Evolutionary conservation across 2,329 filamentous ascomycete genomes (phyloP).

Genomic region (Pestalotiopsis sp.): DNA sequence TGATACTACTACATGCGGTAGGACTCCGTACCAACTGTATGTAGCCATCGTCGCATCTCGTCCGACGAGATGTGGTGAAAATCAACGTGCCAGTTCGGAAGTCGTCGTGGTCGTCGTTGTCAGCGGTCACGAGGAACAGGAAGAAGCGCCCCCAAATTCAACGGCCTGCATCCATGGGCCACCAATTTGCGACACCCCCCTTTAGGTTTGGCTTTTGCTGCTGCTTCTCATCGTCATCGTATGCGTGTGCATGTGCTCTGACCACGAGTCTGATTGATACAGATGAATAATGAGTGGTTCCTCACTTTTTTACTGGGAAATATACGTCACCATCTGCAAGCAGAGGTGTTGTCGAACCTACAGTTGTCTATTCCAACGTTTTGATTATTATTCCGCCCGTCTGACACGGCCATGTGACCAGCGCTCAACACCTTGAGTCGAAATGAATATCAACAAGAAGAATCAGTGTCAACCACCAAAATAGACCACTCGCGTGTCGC

Average conservation of each 20-base stretch:
- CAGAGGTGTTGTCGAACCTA: background rate
- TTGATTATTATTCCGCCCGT: background rate
- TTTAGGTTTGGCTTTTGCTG: background rate
- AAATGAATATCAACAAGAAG: background rate
- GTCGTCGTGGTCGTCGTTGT: background rate
- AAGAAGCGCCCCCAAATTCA: background rate
- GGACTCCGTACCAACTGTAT: background rate
- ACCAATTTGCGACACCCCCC: background rate
- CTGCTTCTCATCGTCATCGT: background rate
- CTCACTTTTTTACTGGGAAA: background rate
- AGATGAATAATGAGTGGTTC: background rate
- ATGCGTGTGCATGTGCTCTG: background rate
- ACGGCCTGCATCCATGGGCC: background rate
- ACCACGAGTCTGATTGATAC: background rate
- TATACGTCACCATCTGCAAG: background rate
- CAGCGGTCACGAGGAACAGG: background rate
- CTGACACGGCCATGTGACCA: background rate
- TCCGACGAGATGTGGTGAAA: background rate
- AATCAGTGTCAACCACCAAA: background rate
- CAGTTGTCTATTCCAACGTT: background rate
- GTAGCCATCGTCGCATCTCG: background rate
- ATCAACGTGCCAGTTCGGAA: background rate
- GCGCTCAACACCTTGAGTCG: background rate
- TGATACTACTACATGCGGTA: background rate
- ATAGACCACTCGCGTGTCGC: background rate